Conservation (phyloP, 441 rosid species). For the Jatropha multifida region DNA sequence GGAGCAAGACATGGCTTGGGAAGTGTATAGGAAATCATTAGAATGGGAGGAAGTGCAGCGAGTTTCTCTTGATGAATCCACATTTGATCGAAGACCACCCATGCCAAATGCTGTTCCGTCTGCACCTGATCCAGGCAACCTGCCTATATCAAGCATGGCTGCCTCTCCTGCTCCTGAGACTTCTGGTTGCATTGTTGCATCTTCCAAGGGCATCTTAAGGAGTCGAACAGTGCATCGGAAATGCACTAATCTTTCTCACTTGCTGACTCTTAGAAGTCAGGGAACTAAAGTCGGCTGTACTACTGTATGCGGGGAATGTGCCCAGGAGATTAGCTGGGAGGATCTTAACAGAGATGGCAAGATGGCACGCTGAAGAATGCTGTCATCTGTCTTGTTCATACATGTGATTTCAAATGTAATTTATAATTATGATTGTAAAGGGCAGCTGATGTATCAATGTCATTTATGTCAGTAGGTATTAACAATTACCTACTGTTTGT, state of each 20-base stretch:
- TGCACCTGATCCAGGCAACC: conserved; percentile 29
- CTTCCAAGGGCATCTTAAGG: conserved; percentile 47
- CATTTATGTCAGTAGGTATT: conserved; percentile 21
- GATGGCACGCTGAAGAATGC: conserved; percentile 31
- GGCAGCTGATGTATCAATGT: conserved; percentile 26
- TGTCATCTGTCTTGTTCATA: conserved; percentile 7
- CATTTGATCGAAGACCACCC: conserved; percentile 39
- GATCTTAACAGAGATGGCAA: conserved; percentile 43
- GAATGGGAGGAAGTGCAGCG: conserved; percentile 97
- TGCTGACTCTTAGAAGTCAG: conserved; percentile 95
- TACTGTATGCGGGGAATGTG: conserved; percentile 96
- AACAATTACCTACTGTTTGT: not conserved
- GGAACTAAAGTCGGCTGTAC: conserved; percentile 71
- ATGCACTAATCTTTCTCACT: conserved; percentile 83
- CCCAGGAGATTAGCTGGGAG: conserved; percentile 82
- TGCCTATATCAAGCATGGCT: conserved; percentile 14
- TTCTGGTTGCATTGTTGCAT: conserved; percentile 22
- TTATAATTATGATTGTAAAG: conserved; percentile 23
- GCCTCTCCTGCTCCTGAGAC: conserved; percentile 26
- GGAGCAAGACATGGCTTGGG: conserved; percentile 99
- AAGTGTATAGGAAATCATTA: conserved; percentile 68
- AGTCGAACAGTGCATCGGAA: conserved; percentile 50
- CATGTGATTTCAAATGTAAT: conserved; percentile 14
- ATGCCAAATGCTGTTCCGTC: conserved; percentile 27
- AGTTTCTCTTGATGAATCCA: conserved; percentile 56